Evolutionary conservation across 1,284 basidiomycete species (phyloP), one percentile per base, ranked within the genome.

Genomic region (Somion occarium): DNA sequence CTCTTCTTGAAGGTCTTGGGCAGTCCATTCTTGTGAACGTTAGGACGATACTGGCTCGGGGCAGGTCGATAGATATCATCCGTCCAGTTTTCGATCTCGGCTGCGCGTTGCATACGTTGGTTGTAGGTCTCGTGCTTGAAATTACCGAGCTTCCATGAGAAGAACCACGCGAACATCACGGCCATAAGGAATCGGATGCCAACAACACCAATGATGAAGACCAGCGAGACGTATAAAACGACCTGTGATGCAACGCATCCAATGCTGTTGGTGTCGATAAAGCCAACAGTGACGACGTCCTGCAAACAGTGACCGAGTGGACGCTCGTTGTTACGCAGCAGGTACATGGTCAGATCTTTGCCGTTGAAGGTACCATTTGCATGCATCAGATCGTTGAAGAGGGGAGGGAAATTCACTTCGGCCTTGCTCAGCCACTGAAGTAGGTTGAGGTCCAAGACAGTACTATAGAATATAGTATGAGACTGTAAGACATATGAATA

Each of bases 181-280:
- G 97, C 96, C 93, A 99, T 96, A 60, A 82, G 75, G 74, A 98
- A 99, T 56, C 94, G 93, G 71, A 98, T 95, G 50, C 82, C 77
- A 51, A 99, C 96, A 53, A 98, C 95, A 54, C 96, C 97, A 57
- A 98, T 86, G 67, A 99, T 99, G 80, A 98, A 97, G 59, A 96
- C 83, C 60, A 98, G 85, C 44, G 96, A 98, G 51, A 98, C 77
- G 68, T 96, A 97, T 53, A 99, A 85, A 39, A 98, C 94, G 55
- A 98, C 87, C 55, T 90, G 79, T 20, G 96, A 98, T 1, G 95
- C 94, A 53, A 99, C 90, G 64, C 96, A 99, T 26, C 96, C 96
- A 56, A 98, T 94, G 51, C 86, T 89, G 61, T 88, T 87, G 45
- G 91, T 93, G 71, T 98, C 96, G 64, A 99, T 88, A 71, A 91